These are phyloP conservation scores for Cryphonectria naterciae DNA, from an alignment of 2,329 filamentous ascomycete genomes.

Conservation along the genomic window DNA sequence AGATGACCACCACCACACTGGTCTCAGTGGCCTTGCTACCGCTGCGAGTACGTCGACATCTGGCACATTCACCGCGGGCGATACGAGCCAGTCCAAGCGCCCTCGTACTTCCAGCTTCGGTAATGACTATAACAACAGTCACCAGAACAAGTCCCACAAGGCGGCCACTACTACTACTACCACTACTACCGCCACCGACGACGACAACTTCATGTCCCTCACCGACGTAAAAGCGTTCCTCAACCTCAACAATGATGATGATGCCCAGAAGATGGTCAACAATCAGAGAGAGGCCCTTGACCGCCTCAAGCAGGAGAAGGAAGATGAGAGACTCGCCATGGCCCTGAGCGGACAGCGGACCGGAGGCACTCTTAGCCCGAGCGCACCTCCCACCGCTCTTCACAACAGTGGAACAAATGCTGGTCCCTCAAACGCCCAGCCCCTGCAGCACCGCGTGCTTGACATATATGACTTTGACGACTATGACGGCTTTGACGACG, in stretches of 20 bases:
- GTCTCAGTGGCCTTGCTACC: slow-evolving; percentile 14
- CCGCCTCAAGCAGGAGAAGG: slow-evolving; percentile 42
- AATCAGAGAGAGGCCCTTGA: slow-evolving; percentile 42
- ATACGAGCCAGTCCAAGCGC: slow-evolving; percentile 22
- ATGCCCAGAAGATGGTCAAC: slow-evolving; percentile 32
- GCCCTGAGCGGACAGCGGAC: slow-evolving; percentile 28
- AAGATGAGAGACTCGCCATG: slow-evolving; percentile 38
- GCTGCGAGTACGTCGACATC: slow-evolving; percentile 20
- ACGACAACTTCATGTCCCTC: slow-evolving; percentile 21
- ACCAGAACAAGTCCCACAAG: slow-evolving; percentile 27
- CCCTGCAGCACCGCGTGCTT: slow-evolving; percentile 4
- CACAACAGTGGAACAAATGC: slow-evolving; percentile 17
- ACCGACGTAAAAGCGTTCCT: slow-evolving; percentile 38
- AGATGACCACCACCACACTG: slow-evolving; percentile 5
- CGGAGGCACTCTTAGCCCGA: slow-evolving; percentile 8
- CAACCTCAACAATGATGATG: slow-evolving; percentile 44
- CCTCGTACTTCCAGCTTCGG: slow-evolving; percentile 20
- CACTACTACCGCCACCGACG: slow-evolving; percentile 17
- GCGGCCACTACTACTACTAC: slow-evolving; percentile 20
- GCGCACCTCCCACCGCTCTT: slow-evolving; percentile 4
- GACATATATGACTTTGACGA: slow-evolving; percentile 14
- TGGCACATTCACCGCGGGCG: slow-evolving; percentile 5
- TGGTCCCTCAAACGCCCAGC: slow-evolving; percentile 11
- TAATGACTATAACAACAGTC: slow-evolving; percentile 18
- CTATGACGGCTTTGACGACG: neutral